Percentiles rank a stretch among this genome's conserved stretches.
Conservation (phyloP, 129 eudicot species). For the Saussurea involucrata region DNA sequence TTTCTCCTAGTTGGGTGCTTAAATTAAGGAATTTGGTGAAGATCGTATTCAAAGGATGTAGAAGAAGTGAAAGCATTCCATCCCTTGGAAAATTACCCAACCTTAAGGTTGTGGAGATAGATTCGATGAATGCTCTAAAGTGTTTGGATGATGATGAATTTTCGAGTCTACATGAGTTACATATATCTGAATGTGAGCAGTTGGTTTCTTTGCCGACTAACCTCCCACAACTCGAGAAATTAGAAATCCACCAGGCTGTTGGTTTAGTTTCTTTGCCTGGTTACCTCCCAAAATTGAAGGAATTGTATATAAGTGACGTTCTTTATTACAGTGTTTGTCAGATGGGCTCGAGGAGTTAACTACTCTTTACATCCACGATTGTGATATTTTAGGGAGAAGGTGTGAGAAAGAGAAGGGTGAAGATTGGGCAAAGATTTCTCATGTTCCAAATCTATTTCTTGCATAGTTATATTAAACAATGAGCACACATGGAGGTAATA, state of each 20-base stretch:
- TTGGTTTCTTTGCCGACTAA: neutral
- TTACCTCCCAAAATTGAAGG: neutral
- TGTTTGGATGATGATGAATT: neutral
- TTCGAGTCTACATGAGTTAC: neutral
- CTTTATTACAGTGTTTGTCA: neutral
- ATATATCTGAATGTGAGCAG: neutral
- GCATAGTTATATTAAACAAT: neutral
- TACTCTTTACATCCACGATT: neutral
- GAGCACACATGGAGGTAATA: neutral
- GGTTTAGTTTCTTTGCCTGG: neutral
- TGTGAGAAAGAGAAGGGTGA: neutral
- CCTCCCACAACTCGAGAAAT: neutral
- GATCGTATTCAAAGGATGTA: neutral
- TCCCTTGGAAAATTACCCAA: neutral
- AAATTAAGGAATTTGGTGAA: neutral
- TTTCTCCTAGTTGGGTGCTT: neutral
- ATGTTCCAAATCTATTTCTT: neutral
- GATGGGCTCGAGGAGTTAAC: neutral
- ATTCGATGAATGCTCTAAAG: neutral
- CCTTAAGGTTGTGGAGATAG: neutral
- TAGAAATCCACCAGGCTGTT: neutral
- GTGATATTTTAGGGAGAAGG: neutral
- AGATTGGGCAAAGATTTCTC: neutral
- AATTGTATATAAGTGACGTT: neutral
- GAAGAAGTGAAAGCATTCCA: neutral